A percentile compares a stretch with the other conserved stretches of the same genome.
phyloP scores from a whole-genome alignment of 306 rosid genomes.

The Erythrophleum fordii region DNA sequence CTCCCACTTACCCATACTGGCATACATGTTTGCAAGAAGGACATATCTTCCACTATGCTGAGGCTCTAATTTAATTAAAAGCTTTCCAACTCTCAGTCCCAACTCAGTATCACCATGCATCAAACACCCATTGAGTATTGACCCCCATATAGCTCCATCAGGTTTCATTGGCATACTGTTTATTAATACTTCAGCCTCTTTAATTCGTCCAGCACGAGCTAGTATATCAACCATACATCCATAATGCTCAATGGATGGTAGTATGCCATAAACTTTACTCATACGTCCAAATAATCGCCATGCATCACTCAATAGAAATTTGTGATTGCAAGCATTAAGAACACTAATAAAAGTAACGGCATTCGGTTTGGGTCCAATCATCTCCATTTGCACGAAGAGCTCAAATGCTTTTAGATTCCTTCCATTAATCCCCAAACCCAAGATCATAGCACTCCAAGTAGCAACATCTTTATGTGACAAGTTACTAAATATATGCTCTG shows the following conservation, averaged over 20 bases:
- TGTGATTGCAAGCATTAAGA: slow-evolving; percentile 66
- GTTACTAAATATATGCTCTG: slow-evolving; percentile 33
- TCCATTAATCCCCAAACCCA: slow-evolving; percentile 52
- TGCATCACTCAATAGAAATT: slow-evolving; percentile 37
- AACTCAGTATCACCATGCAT: slow-evolving; percentile 58
- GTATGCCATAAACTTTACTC: slow-evolving; percentile 53
- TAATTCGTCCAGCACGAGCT: slow-evolving; percentile 52
- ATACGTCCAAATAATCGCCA: slow-evolving; percentile 42
- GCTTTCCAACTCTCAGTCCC: slow-evolving; percentile 55
- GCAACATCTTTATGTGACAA: slow-evolving; percentile 43
- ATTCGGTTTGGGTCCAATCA: slow-evolving; percentile 61
- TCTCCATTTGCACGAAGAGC: slow-evolving; percentile 54
- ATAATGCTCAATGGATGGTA: slow-evolving; percentile 59
- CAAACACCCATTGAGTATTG: slow-evolving; percentile 55
- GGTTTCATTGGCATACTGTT: slow-evolving; percentile 50
- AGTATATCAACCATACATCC: slow-evolving; percentile 64
- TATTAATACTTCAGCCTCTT: slow-evolving; percentile 48
- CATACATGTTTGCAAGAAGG: slow-evolving; percentile 55
- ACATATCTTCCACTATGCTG: slow-evolving; percentile 59
- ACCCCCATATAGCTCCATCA: slow-evolving; percentile 49
- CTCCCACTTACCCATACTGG: slow-evolving; percentile 55
- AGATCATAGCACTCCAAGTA: slow-evolving; percentile 55
- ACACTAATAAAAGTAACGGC: slow-evolving; percentile 58
- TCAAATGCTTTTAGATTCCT: slow-evolving; percentile 48
- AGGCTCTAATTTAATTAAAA: slow-evolving; percentile 58